Conservation (phyloP, 176 grass and related monocot species). For the Phoenix dactylifera region DNA sequence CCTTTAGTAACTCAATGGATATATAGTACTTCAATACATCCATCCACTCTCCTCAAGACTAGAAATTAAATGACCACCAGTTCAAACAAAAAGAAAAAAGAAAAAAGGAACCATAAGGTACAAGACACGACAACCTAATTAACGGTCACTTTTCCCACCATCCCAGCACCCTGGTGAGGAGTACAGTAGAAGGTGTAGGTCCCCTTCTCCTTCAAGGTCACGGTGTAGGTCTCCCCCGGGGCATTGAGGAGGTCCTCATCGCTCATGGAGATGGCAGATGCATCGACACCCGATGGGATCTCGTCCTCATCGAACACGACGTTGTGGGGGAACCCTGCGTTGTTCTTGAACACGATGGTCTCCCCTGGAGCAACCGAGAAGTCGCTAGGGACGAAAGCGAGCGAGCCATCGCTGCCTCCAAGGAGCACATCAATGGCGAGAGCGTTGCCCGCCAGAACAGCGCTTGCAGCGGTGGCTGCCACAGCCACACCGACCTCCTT, state of each 20-base stretch:
- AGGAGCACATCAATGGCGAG: conserved; percentile 63
- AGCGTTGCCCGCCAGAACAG: conserved; percentile 46
- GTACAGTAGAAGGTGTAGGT: conserved; percentile 85
- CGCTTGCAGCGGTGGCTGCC: conserved; percentile 54
- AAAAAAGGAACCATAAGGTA: too few relatives aligned
- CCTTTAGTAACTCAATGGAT: too few relatives aligned
- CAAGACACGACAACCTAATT: conserved; percentile 26
- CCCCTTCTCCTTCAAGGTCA: conserved; percentile 75
- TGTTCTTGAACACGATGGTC: conserved; percentile 93
- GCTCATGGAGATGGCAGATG: conserved; percentile 51
- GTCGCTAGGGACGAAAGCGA: conserved; percentile 63
- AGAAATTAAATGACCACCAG: too few relatives aligned
- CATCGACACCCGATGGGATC: conserved; percentile 57
- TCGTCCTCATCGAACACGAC: conserved; percentile 89
- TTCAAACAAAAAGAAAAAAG: too few relatives aligned
- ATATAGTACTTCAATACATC: too few relatives aligned
- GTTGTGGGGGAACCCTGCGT: conserved; percentile 89
- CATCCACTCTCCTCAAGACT: too few relatives aligned
- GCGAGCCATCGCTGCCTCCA: conserved; percentile 38
- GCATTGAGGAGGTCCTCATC: conserved; percentile 65
- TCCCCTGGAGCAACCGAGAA: conserved; percentile 66
- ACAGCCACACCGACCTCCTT: conserved; percentile 32
- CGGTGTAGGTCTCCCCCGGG: conserved; percentile 48
- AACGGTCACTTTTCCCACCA: conserved; percentile 88
- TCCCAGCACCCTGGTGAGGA: conserved; percentile 73